Evolutionary conservation across 768 basidiomycete species (phyloP).

Genomic region (Mrakia gelida): DNA sequence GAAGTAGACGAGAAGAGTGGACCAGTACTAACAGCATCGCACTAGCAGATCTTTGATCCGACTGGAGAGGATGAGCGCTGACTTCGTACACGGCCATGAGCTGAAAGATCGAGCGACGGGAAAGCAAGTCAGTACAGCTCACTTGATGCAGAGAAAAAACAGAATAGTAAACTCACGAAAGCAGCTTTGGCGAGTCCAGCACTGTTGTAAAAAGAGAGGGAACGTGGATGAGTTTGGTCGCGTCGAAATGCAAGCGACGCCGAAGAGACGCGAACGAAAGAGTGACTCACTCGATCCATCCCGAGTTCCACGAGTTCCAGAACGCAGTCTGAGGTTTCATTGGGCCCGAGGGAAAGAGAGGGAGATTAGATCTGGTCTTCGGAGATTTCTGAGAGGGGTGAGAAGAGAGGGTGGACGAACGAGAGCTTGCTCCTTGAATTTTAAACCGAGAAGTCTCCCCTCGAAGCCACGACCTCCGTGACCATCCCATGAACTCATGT

Average conservation of each 20-base stretch:
- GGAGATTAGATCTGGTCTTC: not conserved
- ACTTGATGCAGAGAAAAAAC: no score
- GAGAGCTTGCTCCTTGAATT: conserved; percentile 25
- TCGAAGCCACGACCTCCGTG: conserved; percentile 18
- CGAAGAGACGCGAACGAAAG: not conserved
- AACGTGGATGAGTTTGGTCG: not conserved
- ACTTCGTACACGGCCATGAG: conserved; percentile 21
- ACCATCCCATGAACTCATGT: conserved; percentile 29
- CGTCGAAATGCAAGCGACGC: not conserved
- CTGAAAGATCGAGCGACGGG: not conserved
- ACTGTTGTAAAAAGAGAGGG: not conserved
- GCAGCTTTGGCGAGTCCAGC: conserved; percentile 31
- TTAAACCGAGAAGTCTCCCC: conserved; percentile 23
- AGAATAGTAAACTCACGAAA: not conserved
- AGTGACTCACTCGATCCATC: conserved; percentile 26
- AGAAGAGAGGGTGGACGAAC: not conserved
- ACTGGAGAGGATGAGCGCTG: conserved; percentile 8
- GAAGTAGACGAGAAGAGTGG: not conserved
- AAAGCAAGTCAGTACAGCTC: not conserved
- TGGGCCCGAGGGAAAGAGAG: not conserved
- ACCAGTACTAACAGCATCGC: conserved; percentile 6
- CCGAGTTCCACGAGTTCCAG: conserved; percentile 30
- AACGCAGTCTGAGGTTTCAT: conserved; percentile 10
- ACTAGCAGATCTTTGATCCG: conserved; percentile 6
- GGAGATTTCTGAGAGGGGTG: not conserved